Conservation (phyloP, 2,329 filamentous ascomycete species). For the Exophiala mesophila region DNA sequence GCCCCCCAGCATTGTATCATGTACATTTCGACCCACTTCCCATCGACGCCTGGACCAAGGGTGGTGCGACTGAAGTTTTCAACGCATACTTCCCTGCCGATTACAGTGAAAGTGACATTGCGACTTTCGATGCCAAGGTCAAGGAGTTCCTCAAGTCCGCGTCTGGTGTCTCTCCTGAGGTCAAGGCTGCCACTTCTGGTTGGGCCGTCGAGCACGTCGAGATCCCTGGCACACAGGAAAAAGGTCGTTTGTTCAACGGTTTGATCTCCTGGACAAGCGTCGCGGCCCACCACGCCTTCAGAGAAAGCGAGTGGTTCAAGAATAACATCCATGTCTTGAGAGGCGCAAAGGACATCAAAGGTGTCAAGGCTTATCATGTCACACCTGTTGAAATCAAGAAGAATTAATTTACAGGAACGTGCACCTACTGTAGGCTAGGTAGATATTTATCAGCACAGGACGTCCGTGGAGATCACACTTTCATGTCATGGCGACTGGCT, state of each 20-base stretch:
- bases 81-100: slow-evolving; percentile 22
- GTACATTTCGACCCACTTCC: slow-evolving; percentile 26
- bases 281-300: slow-evolving; percentile 36
- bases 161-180: slow-evolving; percentile 18
- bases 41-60: slow-evolving; percentile 17
- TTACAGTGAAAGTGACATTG: slow-evolving; percentile 22
- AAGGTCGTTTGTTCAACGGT: slow-evolving; percentile 26
- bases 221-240: slow-evolving; percentile 30
- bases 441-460: too few species aligned
- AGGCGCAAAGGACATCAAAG: slow-evolving; percentile 25
- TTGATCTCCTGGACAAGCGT: slow-evolving; percentile 39
- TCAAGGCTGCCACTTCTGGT: slow-evolving; percentile 21
- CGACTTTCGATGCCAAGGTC: slow-evolving; percentile 16
- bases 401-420: neutral
- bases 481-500: too few species aligned
- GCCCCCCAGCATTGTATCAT: slow-evolving; percentile 19
- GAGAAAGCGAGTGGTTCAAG: slow-evolving; percentile 35
- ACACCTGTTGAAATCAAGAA: slow-evolving; percentile 9
- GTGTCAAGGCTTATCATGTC: slow-evolving; percentile 24
- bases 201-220: slow-evolving; percentile 29
- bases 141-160: slow-evolving; percentile 18
- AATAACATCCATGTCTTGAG: slow-evolving; percentile 28
- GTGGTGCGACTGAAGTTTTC: slow-evolving; percentile 26
- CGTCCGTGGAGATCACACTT: too few species aligned
- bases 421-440: too few species aligned